Conservation (phyloP, 1,284 basidiomycete species). For the Sporisorium graminicola region DNA sequence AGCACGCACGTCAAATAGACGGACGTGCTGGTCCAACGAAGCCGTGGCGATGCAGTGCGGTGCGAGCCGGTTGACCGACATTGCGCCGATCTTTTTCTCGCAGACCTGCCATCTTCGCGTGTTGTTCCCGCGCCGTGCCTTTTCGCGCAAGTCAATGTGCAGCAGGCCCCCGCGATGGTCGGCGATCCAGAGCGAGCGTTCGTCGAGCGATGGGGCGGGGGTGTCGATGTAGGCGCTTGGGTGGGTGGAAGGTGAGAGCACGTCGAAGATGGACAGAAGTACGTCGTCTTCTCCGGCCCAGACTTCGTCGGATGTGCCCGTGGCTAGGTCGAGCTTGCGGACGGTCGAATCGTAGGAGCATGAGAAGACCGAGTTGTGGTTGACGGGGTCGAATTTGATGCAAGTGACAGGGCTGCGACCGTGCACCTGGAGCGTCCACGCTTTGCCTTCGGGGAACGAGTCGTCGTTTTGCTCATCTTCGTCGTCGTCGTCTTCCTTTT, state of each 20-base stretch:
- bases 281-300: conserved; percentile 60
- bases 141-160: conserved; percentile 61
- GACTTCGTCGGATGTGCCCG: conserved; percentile 46
- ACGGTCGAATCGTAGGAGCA: conserved; percentile 65
- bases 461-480: conserved; percentile 29
- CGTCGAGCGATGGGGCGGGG: conserved; percentile 47
- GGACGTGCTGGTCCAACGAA: conserved; percentile 63
- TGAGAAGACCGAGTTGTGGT: conserved; percentile 53
- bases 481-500: conserved; percentile 35
- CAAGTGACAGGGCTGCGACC: conserved; percentile 61
- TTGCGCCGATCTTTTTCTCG: conserved; percentile 68
- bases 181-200: conserved; percentile 65
- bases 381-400: conserved; percentile 63
- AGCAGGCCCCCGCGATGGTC: conserved; percentile 65
- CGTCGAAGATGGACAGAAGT: conserved; percentile 64
- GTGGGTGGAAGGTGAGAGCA: conserved; percentile 58
- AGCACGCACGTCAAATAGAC: conserved; percentile 65
- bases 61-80: conserved; percentile 58
- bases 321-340: conserved; percentile 55
- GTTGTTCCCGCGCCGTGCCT: conserved; percentile 23
- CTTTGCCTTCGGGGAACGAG: conserved; percentile 33
- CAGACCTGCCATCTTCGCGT: conserved; percentile 64
- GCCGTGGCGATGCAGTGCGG: conserved; percentile 65
- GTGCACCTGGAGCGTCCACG: conserved; percentile 62
- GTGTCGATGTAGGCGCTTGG: conserved; percentile 51